Evolutionary conservation across 352 stramenopile species (phyloP).

Genomic region (Pythium monospermum): DNA sequence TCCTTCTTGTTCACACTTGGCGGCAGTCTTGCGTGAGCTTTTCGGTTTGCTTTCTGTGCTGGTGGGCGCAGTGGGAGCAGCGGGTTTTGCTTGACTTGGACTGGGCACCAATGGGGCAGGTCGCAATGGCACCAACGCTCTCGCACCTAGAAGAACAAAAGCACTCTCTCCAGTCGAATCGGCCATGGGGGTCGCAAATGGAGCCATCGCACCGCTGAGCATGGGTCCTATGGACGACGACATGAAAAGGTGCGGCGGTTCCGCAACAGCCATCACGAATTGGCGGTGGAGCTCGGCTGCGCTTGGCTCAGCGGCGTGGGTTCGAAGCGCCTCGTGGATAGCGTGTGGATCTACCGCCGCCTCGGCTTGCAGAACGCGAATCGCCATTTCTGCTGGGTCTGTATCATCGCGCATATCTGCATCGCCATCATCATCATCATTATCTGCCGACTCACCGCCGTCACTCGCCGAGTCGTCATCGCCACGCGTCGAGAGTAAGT

Average conservation of each 20-base stretch:
- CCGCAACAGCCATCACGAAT: too few relatives aligned
- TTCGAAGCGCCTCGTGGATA: slow-evolving; percentile 21
- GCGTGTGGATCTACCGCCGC: slow-evolving; percentile 18
- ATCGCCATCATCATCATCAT: too few relatives aligned
- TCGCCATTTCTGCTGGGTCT: slow-evolving; percentile 17
- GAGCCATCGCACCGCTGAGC: too few relatives aligned
- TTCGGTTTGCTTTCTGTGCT: background rate
- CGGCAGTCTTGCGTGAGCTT: background rate
- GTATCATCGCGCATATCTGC: background rate
- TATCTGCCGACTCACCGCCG: background rate
- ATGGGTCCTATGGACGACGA: too few relatives aligned
- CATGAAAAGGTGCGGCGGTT: too few relatives aligned
- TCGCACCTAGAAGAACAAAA: too few relatives aligned
- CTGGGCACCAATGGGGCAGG: background rate
- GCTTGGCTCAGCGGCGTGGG: slow-evolving; percentile 8
- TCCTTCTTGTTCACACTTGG: slow-evolving; percentile 38
- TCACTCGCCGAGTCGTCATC: slow-evolving; percentile 18
- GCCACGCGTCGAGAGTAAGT: slow-evolving; percentile 24
- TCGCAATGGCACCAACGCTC: background rate
- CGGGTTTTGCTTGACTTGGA: background rate
- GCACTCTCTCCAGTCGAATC: background rate
- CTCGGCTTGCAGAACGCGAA: slow-evolving; percentile 22
- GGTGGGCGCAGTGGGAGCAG: background rate
- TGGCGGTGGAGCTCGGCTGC: too few relatives aligned
- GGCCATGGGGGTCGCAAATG: background rate